Evolutionary conservation across 2,329 filamentous ascomycete species (phyloP).

Genomic region (Monosporascus cannonballus): DNA sequence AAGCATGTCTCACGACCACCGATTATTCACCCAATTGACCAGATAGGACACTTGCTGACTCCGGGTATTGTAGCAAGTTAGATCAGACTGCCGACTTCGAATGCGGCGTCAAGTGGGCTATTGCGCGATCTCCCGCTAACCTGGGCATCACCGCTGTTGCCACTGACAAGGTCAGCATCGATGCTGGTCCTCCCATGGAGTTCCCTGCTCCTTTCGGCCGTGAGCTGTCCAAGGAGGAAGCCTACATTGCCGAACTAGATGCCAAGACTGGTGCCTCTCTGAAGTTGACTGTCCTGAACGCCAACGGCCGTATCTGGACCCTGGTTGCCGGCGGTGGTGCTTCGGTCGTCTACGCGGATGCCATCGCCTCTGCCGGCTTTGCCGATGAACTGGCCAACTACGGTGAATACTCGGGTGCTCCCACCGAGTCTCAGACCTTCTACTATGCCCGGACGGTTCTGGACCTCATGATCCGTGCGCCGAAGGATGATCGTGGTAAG

Average conservation of each 20-base stretch:
- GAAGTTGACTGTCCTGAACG: constrained; percentile 94
- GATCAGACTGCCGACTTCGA: constrained; percentile 99
- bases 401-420: constrained; percentile 98
- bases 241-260: constrained; percentile 97
- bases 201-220: constrained; percentile 98
- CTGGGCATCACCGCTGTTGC: constrained; percentile 72
- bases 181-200: constrained; percentile 96
- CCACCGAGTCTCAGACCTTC: constrained; percentile 97
- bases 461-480: constrained; percentile 93
- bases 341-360: constrained; percentile 97
- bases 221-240: constrained; percentile 98
- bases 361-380: constrained; percentile 93
- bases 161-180: constrained; percentile 78
- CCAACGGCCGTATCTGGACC: constrained; percentile 91
- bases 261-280: constrained; percentile 99
- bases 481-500: constrained; percentile 82
- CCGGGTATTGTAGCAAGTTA: constrained; percentile 53
- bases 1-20: too few species aligned
- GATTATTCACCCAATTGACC: too few species aligned
- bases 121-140: constrained; percentile 84
- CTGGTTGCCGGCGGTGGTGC: constrained; percentile 98
- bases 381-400: constrained; percentile 98
- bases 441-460: constrained; percentile 97
- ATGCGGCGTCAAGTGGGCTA: constrained; percentile 98
- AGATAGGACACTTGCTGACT: too few species aligned